Evolutionary conservation across 768 basidiomycete species (phyloP).

Genomic region (Leucocoprinus leucothites): DNA sequence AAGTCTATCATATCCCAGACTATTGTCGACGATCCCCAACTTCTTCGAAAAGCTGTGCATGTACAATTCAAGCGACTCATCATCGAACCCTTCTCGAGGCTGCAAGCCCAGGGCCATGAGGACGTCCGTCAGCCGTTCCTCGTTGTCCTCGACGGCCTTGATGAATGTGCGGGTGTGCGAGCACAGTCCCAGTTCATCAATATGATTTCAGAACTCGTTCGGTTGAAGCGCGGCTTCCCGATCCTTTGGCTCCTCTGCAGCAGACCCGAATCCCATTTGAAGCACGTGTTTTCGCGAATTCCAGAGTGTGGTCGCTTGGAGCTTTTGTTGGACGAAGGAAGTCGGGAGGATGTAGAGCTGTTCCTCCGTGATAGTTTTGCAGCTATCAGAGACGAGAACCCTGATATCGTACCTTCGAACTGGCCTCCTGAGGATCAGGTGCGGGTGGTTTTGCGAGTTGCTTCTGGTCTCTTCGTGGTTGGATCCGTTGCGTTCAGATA

Average conservation of each 20-base stretch:
- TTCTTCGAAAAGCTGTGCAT: not conserved
- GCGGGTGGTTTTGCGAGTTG: no score
- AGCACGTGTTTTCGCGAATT: not conserved
- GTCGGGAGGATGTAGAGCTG: not conserved
- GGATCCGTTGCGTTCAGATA: no score
- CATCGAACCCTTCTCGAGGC: not conserved
- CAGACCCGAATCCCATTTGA: not conserved
- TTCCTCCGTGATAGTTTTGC: constrained; percentile 1
- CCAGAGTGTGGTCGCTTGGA: not conserved
- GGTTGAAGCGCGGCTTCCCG: not conserved
- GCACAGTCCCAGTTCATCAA: not conserved
- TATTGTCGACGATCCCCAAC: not conserved
- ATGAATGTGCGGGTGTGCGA: constrained; percentile 11
- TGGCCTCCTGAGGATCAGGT: constrained; percentile 1
- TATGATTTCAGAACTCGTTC: constrained; percentile 2
- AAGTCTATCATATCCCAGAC: not conserved
- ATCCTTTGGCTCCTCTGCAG: not conserved
- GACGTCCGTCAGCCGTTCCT: not conserved
- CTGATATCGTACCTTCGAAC: not conserved
- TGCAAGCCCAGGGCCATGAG: not conserved
- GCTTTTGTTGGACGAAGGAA: not conserved
- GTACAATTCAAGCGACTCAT: constrained; percentile 7
- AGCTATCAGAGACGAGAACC: not conserved
- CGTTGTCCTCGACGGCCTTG: constrained; percentile 9
- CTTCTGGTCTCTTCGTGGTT: no score